Percentiles rank a stretch among this genome's conserved stretches.
phyloP scores from a whole-genome alignment of 1,139 yeast genomes.

The Williopsis jadinii region DNA sequence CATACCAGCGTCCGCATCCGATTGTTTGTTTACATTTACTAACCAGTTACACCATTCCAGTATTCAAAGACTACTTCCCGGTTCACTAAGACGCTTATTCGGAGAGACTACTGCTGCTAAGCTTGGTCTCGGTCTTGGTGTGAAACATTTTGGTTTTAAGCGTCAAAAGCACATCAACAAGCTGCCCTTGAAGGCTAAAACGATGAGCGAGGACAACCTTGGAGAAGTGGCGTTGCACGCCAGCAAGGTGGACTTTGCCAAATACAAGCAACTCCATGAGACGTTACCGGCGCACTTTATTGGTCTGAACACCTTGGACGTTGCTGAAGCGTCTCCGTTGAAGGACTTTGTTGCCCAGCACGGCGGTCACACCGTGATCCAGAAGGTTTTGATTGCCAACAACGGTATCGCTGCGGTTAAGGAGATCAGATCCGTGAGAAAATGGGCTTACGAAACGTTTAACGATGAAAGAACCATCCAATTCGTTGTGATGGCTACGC shows the following conservation, averaged over 20 bases:
- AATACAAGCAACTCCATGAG: conserved; percentile 28
- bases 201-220: conserved; percentile 33
- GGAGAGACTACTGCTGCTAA: too few relatives aligned
- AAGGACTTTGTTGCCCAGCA: conserved; percentile 79
- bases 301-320: conserved; percentile 70
- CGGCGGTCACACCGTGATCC: conserved; percentile 94
- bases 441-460: conserved; percentile 98
- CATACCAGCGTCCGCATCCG: too few relatives aligned
- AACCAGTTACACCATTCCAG: conserved; percentile 3
- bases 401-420: conserved; percentile 99
- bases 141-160: too few relatives aligned
- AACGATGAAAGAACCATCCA: conserved; percentile 91
- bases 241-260: conserved; percentile 25
- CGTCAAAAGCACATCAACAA: too few relatives aligned
- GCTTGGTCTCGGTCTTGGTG: too few relatives aligned
- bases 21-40: too few relatives aligned
- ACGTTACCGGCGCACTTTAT: conserved; percentile 63
- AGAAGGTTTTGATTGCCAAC: conserved; percentile 85
- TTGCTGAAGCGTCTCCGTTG: conserved; percentile 64
- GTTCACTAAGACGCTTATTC: conserved; percentile 6
- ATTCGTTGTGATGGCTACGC: conserved; percentile 98
- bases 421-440: conserved; percentile 93
- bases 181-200: not conserved
- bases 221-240: conserved; percentile 27
- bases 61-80: conserved; percentile 12